Evolutionary conservation across 2,329 filamentous ascomycete genomes (phyloP).

Genomic region (Verticillium zaregamsianum): DNA sequence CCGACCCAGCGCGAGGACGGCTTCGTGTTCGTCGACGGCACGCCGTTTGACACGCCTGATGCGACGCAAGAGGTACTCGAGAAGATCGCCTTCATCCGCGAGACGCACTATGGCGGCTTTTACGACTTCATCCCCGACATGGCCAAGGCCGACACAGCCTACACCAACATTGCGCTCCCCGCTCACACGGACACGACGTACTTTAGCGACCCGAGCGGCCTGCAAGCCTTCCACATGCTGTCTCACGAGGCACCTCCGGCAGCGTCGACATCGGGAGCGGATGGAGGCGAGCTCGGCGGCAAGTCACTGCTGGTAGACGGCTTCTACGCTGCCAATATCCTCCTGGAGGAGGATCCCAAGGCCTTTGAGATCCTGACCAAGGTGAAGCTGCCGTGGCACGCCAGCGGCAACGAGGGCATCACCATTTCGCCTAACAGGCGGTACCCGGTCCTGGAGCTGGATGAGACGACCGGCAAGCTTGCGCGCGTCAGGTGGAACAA

Average conservation of each 20-base stretch:
- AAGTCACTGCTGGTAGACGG: conserved; percentile 82
- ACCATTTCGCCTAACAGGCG: conserved; percentile 68
- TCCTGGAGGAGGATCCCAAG: conserved; percentile 48
- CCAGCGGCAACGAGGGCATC: conserved; percentile 84
- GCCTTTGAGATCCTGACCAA: conserved; percentile 55
- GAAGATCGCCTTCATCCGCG: conserved; percentile 79
- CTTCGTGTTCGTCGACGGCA: conserved; percentile 71
- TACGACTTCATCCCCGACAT: conserved; percentile 87
- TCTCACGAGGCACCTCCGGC: conserved; percentile 62
- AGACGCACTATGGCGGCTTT: conserved; percentile 82
- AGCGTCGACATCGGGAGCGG: conserved; percentile 18
- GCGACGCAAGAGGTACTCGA: conserved; percentile 72
- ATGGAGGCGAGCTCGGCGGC: conserved; percentile 52
- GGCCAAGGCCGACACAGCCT: conserved; percentile 83
- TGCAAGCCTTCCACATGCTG: conserved; percentile 90
- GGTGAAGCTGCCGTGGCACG: conserved; percentile 68
- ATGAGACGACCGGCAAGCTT: conserved; percentile 29
- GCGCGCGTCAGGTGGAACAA: conserved; percentile 87
- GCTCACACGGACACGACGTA: conserved; percentile 96
- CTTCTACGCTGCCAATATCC: conserved; percentile 63
- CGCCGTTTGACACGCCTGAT: conserved; percentile 60
- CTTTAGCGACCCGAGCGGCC: conserved; percentile 84
- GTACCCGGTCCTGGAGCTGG: conserved; percentile 69
- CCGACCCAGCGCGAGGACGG: conserved; percentile 58
- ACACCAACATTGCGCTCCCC: conserved; percentile 77